These are phyloP conservation scores for Psilocybe cyanescens DNA, from an alignment of 768 basidiomycete species.

Conservation along the genomic window DNA sequence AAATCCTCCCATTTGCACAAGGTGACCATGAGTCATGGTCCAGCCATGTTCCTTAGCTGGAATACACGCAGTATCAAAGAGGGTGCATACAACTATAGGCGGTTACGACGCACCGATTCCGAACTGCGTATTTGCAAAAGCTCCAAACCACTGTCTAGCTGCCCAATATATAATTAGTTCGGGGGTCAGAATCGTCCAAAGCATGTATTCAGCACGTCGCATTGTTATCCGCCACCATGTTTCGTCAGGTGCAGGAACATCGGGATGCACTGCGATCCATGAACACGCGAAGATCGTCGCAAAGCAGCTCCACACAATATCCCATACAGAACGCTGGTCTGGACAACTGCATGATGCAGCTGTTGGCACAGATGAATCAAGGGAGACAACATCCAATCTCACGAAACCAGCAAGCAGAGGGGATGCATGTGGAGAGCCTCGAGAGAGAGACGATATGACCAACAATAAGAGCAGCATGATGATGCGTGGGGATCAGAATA, in stretches of 20 bases:
- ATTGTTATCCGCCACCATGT: not conserved
- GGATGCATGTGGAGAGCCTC: no score
- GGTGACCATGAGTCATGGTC: not conserved
- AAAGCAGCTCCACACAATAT: no score
- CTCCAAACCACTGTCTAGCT: not conserved
- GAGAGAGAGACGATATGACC: no score
- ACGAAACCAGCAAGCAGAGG: no score
- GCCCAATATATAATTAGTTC: not conserved
- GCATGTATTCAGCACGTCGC: not conserved
- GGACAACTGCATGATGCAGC: not conserved
- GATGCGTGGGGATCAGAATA: no score
- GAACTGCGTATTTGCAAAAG: not conserved
- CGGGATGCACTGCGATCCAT: not conserved
- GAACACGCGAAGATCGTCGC: no score
- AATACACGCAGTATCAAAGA: not conserved
- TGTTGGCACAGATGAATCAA: no score
- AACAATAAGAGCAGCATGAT: no score
- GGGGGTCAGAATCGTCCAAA: not conserved
- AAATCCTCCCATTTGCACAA: conserved; percentile 3
- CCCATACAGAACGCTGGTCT: no score
- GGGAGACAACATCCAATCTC: no score
- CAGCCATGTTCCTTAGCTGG: not conserved
- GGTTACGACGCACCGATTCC: not conserved
- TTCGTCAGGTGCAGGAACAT: not conserved
- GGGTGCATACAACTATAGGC: no score